Evolutionary conservation across 768 basidiomycete genomes (phyloP).

Genomic region (Lentinula edodes): DNA sequence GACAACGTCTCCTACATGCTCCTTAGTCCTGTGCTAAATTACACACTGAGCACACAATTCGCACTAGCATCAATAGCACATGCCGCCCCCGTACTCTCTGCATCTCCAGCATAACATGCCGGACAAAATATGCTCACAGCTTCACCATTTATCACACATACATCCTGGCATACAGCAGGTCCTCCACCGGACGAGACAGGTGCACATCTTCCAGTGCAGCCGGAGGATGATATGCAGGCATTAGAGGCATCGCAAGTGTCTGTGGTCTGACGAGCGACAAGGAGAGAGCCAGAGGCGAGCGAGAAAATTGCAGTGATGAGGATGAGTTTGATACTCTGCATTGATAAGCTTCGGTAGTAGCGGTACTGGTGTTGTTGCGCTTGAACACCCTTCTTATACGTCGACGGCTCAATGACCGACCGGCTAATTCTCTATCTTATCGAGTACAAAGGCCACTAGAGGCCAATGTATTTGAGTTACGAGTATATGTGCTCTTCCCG

Average conservation of each 20-base stretch:
- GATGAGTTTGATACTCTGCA: background rate
- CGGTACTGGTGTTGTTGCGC: too few relatives aligned
- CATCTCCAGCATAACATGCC: background rate
- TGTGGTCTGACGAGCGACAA: background rate
- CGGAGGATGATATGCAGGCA: background rate
- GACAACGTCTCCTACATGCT: too few relatives aligned
- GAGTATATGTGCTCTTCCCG: too few relatives aligned
- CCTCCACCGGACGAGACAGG: background rate
- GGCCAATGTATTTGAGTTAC: too few relatives aligned
- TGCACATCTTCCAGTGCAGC: background rate
- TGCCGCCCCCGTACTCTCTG: background rate
- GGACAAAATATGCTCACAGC: background rate
- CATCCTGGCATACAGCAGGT: background rate
- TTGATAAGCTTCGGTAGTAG: background rate
- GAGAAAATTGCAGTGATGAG: background rate
- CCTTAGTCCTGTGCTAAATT: background rate
- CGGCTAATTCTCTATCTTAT: too few relatives aligned
- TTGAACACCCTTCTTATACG: too few relatives aligned
- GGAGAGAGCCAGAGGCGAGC: background rate
- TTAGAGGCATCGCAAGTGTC: background rate
- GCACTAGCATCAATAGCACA: background rate
- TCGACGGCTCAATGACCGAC: too few relatives aligned
- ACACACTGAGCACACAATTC: background rate
- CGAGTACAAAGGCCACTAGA: too few relatives aligned
- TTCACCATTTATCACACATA: background rate